Conservation (phyloP, 2,329 filamentous ascomycete genomes). For the Macrophomina phaseolina region DNA sequence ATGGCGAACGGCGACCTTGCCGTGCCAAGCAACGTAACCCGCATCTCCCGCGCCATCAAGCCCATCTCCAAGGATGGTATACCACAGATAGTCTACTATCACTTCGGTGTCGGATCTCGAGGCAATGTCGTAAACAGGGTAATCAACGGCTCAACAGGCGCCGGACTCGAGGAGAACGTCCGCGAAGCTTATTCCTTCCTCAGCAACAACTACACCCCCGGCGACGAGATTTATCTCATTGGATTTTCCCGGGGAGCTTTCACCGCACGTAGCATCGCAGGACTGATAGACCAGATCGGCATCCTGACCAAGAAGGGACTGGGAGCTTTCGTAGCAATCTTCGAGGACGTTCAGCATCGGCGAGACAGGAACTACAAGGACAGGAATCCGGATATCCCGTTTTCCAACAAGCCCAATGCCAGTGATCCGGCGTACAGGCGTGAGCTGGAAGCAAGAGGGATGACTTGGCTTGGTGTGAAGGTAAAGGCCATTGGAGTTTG, state of each 20-base stretch:
- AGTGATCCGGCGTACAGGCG: conserved; percentile 41
- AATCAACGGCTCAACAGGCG: conserved; percentile 30
- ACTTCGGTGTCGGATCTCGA: conserved; percentile 47
- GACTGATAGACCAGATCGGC: conserved; percentile 33
- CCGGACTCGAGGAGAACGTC: conserved; percentile 53
- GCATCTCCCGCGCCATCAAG: conserved; percentile 44
- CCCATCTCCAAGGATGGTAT: conserved; percentile 37
- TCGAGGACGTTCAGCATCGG: conserved; percentile 32
- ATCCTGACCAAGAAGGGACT: conserved; percentile 32
- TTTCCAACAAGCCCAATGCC: conserved; percentile 27
- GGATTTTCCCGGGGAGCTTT: conserved; percentile 66
- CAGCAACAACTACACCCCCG: conserved; percentile 64
- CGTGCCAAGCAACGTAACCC: conserved; percentile 48
- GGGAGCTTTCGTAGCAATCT: conserved; percentile 30
- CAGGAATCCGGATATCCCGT: conserved; percentile 29
- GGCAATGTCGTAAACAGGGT: conserved; percentile 30
- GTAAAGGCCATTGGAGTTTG: conserved; percentile 59
- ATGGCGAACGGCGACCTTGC: conserved; percentile 47
- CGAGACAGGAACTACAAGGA: conserved; percentile 47
- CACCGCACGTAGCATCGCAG: conserved; percentile 45
- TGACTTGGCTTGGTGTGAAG: conserved; percentile 50
- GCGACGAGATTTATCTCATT: conserved; percentile 58
- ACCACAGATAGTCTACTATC: conserved; percentile 50
- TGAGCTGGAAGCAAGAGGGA: conserved; percentile 41
- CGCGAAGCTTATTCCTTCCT: conserved; percentile 68